Evolutionary conservation across 1,139 yeast species (phyloP).

Genomic region (Magnusiomyces suaveolens): DNA sequence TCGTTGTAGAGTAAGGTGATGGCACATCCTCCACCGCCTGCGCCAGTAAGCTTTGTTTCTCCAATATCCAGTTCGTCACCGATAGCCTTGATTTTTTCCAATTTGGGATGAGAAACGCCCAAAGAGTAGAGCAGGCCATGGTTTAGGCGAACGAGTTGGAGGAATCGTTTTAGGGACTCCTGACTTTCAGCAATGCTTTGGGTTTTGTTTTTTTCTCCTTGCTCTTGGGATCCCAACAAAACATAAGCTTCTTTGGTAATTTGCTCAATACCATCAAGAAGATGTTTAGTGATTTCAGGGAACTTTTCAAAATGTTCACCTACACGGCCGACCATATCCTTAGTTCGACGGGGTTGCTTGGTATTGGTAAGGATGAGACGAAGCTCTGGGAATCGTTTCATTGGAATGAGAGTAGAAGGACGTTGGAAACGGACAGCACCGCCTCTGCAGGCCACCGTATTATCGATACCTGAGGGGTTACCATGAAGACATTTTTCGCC

Average conservation of each 20-base stretch:
- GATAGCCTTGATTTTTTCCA: conserved; percentile 60
- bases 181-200: background rate
- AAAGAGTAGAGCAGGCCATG: conserved; percentile 80
- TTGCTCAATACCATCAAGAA: conserved; percentile 39
- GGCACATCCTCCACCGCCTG: conserved; percentile 99
- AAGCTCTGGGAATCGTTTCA: conserved; percentile 67
- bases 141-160: conserved; percentile 67
- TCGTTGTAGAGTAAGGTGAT: conserved; percentile 60
- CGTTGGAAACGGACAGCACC: conserved; percentile 90
- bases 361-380: conserved; percentile 75
- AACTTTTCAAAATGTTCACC: conserved; percentile 27
- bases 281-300: background rate
- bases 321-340: conserved; percentile 47
- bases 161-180: conserved; percentile 28
- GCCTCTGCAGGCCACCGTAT: conserved; percentile 91
- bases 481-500: conserved; percentile 97
- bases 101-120: conserved; percentile 86
- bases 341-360: conserved; percentile 76
- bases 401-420: conserved; percentile 48
- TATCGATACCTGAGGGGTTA: conserved; percentile 94
- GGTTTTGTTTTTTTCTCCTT: background rate
- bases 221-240: conserved; percentile 20
- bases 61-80: conserved; percentile 61
- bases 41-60: conserved; percentile 90
- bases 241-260: conserved; percentile 58